phyloP scores from a whole-genome alignment of 139 green algal genomes.

The Protoeuglena noctilucae region DNA sequence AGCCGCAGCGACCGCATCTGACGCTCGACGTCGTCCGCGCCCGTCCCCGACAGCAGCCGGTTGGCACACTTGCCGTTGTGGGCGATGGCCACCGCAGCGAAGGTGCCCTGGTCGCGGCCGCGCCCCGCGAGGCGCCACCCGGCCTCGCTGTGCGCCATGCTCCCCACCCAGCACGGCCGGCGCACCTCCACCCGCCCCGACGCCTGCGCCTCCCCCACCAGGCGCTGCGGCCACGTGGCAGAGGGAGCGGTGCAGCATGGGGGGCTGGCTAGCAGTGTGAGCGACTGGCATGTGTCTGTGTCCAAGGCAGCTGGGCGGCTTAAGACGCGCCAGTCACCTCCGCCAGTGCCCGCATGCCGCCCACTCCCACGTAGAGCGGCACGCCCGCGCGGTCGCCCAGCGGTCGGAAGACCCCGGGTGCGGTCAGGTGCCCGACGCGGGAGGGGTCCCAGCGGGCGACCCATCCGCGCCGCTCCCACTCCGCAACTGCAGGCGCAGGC shows the following conservation, averaged over 20 bases:
- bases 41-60: constrained; percentile 25
- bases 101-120: constrained; percentile 18
- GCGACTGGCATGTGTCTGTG: too few relatives aligned
- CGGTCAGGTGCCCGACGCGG: constrained; percentile 20
- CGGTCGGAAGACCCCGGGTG: constrained; percentile 13
- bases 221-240: too few relatives aligned
- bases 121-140: constrained; percentile 3
- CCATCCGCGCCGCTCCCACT: constrained; percentile 23
- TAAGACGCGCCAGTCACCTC: too few relatives aligned
- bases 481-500: too few relatives aligned
- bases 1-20: constrained; percentile 40
- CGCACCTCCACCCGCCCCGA: too few relatives aligned
- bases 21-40: constrained; percentile 22
- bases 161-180: constrained; percentile 41
- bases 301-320: too few relatives aligned
- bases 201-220: too few relatives aligned
- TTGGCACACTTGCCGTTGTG: constrained; percentile 73
- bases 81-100: constrained; percentile 53
- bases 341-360: constrained; percentile 40
- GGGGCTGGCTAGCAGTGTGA: too few relatives aligned
- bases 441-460: constrained; percentile 35
- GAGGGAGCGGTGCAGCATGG: too few relatives aligned
- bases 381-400: constrained; percentile 8
- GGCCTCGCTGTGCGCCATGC: constrained; percentile 11
- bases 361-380: constrained; percentile 22